Percentiles rank a stretch among this genome's conserved stretches.
phyloP scores from a whole-genome alignment of 768 basidiomycete genomes.

The Suillus discolor region DNA sequence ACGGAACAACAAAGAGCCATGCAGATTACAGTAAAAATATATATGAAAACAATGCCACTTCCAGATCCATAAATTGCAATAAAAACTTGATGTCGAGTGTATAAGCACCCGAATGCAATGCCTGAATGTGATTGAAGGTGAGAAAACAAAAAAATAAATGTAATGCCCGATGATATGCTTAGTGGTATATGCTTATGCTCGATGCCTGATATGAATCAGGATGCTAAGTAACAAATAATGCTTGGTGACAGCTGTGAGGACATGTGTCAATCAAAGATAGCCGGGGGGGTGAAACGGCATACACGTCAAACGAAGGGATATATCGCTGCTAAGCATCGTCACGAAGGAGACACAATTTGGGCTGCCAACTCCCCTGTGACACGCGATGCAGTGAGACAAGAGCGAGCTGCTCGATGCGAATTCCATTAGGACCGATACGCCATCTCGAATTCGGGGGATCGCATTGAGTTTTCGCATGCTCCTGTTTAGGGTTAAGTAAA shows the following conservation, averaged over 20 bases:
- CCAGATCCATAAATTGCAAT: not conserved
- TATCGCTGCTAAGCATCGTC: not conserved
- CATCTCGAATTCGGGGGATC: constrained; percentile 19
- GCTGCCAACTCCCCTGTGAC: constrained; percentile 81
- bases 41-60: not conserved
- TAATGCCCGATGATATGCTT: not conserved
- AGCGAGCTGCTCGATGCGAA: constrained; percentile 35
- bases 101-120: constrained; percentile 3
- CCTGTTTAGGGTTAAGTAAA: constrained; percentile 20
- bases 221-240: not conserved
- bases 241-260: not conserved
- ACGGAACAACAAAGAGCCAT: not conserved
- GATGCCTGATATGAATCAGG: not conserved
- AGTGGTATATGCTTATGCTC: not conserved
- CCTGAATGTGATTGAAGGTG: not conserved
- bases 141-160: not conserved
- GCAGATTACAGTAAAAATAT: not conserved
- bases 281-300: not conserved
- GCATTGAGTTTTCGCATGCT: constrained; percentile 12
- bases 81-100: not conserved
- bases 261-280: not conserved
- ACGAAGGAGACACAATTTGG: constrained; percentile 55
- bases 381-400: constrained; percentile 80
- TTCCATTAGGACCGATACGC: constrained; percentile 27
- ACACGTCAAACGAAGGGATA: not conserved